phyloP scores from a whole-genome alignment of 805 yeast species.

The Starmerella tilneyi region DNA sequence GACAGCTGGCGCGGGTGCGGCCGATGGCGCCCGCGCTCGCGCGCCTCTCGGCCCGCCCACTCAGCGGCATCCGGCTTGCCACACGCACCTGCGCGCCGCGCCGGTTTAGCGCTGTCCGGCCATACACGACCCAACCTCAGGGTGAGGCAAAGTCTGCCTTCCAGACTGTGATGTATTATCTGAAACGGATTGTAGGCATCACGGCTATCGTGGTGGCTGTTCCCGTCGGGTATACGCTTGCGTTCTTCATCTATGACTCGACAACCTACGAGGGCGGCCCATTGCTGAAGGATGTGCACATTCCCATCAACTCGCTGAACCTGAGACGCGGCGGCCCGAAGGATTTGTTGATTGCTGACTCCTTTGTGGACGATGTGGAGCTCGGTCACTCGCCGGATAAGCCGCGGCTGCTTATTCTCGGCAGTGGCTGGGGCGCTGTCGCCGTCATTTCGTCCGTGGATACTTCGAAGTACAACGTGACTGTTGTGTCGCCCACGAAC shows the following conservation, averaged over 20 bases:
- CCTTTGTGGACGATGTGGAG: conserved; percentile 50
- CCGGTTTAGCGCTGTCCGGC: not conserved
- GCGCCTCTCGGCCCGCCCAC: not conserved
- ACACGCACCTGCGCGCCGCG: not conserved
- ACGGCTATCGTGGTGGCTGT: conserved; percentile 21
- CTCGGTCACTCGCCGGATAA: conserved; percentile 37
- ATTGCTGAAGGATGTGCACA: conserved; percentile 36
- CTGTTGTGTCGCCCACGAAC: conserved; percentile 58
- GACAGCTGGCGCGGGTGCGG: conserved; percentile 2
- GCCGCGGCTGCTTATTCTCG: conserved; percentile 51
- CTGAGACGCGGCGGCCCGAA: conserved; percentile 62
- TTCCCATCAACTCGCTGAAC: conserved; percentile 43
- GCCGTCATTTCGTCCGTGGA: conserved; percentile 44
- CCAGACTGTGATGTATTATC: not conserved
- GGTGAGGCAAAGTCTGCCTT: not conserved
- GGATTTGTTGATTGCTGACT: conserved; percentile 50
- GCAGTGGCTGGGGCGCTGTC: conserved; percentile 66
- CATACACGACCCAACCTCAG: conserved; percentile 1
- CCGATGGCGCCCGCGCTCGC: not conserved
- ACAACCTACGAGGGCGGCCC: conserved; percentile 43
- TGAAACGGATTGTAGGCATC: conserved; percentile 7
- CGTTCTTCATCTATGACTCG: conserved; percentile 54
- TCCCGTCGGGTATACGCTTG: conserved; percentile 32
- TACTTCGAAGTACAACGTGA: conserved; percentile 50
- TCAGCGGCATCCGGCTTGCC: not conserved